These are phyloP conservation scores for Cyclocybe cylindracea DNA, from an alignment of 768 basidiomycete genomes.

Conservation along the genomic window DNA sequence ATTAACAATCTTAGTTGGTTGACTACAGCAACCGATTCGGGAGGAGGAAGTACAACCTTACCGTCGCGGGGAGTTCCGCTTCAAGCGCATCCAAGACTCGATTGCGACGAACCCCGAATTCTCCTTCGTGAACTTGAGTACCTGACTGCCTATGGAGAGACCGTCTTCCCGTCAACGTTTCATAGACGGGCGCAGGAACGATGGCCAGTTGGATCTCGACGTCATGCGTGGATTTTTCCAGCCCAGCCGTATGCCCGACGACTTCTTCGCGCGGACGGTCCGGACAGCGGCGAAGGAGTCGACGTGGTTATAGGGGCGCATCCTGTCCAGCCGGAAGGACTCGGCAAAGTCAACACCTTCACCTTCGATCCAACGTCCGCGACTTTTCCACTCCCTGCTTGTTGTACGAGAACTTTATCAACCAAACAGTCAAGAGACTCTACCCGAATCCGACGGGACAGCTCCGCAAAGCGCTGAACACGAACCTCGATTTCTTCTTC, in stretches of 20 bases:
- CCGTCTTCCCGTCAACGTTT: slow-evolving; percentile 19
- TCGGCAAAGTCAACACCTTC: slow-evolving; percentile 12
- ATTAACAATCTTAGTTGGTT: slow-evolving; percentile 15
- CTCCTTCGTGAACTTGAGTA: slow-evolving; percentile 16
- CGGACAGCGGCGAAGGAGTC: slow-evolving; percentile 6
- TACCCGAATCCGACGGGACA: slow-evolving; percentile 18
- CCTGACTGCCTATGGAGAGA: slow-evolving; percentile 19
- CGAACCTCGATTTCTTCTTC: slow-evolving; percentile 14
- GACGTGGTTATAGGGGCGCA: slow-evolving; percentile 2
- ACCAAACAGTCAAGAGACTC: slow-evolving; percentile 14
- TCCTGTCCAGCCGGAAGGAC: slow-evolving; percentile 16
- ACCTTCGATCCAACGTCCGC: slow-evolving; percentile 13
- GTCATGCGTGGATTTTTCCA: slow-evolving; percentile 21
- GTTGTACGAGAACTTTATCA: too few relatives aligned
- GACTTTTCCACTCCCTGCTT: slow-evolving; percentile 9
- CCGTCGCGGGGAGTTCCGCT: slow-evolving; percentile 19
- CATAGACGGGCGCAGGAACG: slow-evolving; percentile 18
- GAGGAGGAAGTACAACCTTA: slow-evolving; percentile 20
- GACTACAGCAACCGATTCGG: slow-evolving; percentile 21
- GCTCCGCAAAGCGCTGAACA: slow-evolving; percentile 11
- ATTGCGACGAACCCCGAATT: slow-evolving; percentile 23
- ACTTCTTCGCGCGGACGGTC: slow-evolving; percentile 13
- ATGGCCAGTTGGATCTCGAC: slow-evolving; percentile 13
- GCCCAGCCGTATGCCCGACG: slow-evolving; percentile 14
- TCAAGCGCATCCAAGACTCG: slow-evolving; percentile 22